phyloP scores from a whole-genome alignment of 2,329 filamentous ascomycete species.

The Emergomyces pasteurianus region DNA sequence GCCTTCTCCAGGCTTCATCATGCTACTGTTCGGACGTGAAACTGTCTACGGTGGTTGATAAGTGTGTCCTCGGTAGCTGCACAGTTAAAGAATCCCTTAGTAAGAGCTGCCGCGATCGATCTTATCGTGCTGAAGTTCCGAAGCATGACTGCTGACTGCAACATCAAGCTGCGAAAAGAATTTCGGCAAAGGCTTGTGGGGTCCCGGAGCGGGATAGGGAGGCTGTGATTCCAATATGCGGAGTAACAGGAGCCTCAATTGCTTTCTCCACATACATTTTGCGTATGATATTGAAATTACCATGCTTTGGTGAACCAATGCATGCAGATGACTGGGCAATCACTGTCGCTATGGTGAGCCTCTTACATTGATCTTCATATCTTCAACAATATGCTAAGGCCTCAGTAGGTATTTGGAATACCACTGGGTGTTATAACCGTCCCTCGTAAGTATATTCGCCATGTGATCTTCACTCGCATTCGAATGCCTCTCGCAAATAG shows the following conservation, averaged over 20 bases:
- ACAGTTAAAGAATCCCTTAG: neutral
- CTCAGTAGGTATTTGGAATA: neutral
- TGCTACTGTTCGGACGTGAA: neutral
- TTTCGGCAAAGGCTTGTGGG: neutral
- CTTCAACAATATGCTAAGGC: neutral
- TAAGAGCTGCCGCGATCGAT: neutral
- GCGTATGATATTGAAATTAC: neutral
- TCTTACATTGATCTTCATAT: neutral
- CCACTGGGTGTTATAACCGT: neutral
- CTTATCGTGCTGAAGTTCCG: no score
- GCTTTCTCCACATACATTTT: neutral
- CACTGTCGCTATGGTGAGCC: neutral
- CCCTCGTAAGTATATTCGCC: neutral
- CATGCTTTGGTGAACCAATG: neutral
- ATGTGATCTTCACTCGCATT: neutral
- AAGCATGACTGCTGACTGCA: neutral
- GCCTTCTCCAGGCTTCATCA: neutral
- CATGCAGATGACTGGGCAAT: slow-evolving; percentile 1
- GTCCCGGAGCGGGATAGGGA: neutral
- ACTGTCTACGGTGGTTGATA: neutral
- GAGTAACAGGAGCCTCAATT: neutral
- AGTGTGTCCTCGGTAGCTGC: neutral
- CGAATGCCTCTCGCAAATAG: neutral
- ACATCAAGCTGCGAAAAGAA: neutral
- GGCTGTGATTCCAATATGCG: neutral